Percentiles rank a stretch among this genome's conserved stretches.
Evolutionary conservation across 345 rosid genomes (phyloP).

Genomic region (Isatis tinctoria): DNA sequence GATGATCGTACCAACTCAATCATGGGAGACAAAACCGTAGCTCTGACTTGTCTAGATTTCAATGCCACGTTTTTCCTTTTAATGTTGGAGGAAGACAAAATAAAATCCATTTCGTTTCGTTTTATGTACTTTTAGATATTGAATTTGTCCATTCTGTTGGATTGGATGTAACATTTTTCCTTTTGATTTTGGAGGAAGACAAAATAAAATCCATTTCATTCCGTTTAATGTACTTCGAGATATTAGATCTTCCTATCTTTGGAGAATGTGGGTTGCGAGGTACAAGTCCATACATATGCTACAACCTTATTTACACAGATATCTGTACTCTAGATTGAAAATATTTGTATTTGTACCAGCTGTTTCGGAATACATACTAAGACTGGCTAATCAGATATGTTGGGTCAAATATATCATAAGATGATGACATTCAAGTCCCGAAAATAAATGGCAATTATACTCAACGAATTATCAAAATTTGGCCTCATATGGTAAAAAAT

Average conservation of each 20-base stretch:
- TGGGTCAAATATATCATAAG: background rate
- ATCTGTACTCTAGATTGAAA: background rate
- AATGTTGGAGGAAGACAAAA: background rate
- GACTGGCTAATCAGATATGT: background rate
- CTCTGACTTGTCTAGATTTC: slow-evolving; percentile 10
- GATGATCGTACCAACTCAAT: slow-evolving; percentile 3
- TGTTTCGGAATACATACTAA: background rate
- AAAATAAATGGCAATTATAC: background rate
- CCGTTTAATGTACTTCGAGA: background rate
- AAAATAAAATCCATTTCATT: background rate
- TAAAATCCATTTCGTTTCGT: background rate
- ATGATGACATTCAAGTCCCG: background rate
- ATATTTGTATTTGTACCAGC: background rate
- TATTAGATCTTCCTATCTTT: background rate
- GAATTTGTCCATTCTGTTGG: no score
- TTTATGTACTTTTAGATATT: background rate
- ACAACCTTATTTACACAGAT: background rate
- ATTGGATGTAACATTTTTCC: background rate
- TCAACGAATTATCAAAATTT: background rate
- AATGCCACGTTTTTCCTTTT: background rate
- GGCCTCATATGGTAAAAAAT: background rate
- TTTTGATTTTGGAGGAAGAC: background rate
- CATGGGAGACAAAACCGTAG: slow-evolving; percentile 3
- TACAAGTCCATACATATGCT: background rate
- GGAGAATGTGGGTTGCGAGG: background rate